phyloP scores from a whole-genome alignment of 176 grass and related monocot species.

The Oropetium thomaeum region DNA sequence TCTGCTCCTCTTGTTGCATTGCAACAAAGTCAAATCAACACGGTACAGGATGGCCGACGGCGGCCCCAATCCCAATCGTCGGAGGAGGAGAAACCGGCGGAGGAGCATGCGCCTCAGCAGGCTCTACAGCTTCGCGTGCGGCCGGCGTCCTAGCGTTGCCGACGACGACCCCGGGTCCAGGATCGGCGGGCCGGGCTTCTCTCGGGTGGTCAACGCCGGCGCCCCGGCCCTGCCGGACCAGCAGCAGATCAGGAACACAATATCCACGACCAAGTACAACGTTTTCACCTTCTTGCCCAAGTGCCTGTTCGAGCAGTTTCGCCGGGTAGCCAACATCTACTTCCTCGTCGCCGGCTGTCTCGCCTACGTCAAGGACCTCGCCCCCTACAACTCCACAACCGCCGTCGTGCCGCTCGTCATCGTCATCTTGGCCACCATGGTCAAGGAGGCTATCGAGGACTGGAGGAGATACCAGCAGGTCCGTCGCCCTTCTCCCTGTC shows the following conservation, averaged over 20 bases:
- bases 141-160: constrained; percentile 34
- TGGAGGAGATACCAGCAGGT: constrained; percentile 71
- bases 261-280: constrained; percentile 91
- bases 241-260: constrained; percentile 36
- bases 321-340: constrained; percentile 86
- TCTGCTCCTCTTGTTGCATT: neutral
- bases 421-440: constrained; percentile 69
- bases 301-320: constrained; percentile 94
- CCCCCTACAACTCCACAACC: constrained; percentile 44
- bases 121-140: constrained; percentile 79
- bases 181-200: constrained; percentile 77
- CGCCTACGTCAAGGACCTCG: constrained; percentile 45
- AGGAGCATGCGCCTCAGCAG: constrained; percentile 44
- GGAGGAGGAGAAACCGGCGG: neutral
- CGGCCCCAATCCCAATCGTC: neutral
- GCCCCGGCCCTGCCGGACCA: neutral
- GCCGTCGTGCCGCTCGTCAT: constrained; percentile 49
- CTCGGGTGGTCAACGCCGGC: constrained; percentile 55
- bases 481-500: neutral
- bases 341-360: constrained; percentile 55
- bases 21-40: neutral
- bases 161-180: constrained; percentile 36
- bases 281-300: constrained; percentile 63
- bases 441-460: constrained; percentile 86
- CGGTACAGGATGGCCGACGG: neutral